Conservation (phyloP, 164 flowering plant genomes). For the Vitis riparia region DNA sequence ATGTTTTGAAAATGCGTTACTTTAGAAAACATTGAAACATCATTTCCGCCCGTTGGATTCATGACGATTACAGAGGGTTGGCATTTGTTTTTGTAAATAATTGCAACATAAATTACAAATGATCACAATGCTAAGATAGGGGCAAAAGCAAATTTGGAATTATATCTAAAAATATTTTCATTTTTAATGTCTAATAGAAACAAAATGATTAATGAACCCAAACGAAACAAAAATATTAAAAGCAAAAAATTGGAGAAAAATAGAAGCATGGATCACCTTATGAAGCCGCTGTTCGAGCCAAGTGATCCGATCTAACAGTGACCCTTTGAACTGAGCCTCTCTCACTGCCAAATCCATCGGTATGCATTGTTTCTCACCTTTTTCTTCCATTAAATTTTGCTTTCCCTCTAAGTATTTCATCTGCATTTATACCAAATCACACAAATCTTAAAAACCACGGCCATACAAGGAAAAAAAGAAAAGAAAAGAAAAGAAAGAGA, state of each 20-base stretch:
- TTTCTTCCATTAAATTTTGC: slow-evolving; percentile 2
- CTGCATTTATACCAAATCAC: slow-evolving; percentile 3
- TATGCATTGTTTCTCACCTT: slow-evolving; percentile 2
- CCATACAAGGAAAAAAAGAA: neutral
- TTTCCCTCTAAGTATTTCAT: slow-evolving; percentile 30
- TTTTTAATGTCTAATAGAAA: too few species aligned
- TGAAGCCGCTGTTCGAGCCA: slow-evolving; percentile 35
- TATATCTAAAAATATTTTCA: too few species aligned
- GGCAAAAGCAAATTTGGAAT: too few species aligned
- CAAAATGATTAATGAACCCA: neutral
- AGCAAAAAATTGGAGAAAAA: neutral
- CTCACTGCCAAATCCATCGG: slow-evolving; percentile 24
- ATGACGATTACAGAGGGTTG: too few species aligned
- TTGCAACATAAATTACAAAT: too few species aligned
- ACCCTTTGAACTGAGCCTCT: slow-evolving; percentile 36
- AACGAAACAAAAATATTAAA: neutral
- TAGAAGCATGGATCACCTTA: slow-evolving; percentile 23
- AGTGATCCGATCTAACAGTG: slow-evolving; percentile 36
- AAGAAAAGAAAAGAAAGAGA: neutral
- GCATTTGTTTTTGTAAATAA: too few species aligned
- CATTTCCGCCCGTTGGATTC: too few species aligned
- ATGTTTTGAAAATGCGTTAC: too few species aligned
- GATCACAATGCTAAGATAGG: too few species aligned
- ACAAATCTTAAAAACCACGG: too few species aligned
- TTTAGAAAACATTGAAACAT: too few species aligned